Evolutionary conservation across 164 flowering plant species (phyloP).

Genomic region (Malania oleifera): DNA sequence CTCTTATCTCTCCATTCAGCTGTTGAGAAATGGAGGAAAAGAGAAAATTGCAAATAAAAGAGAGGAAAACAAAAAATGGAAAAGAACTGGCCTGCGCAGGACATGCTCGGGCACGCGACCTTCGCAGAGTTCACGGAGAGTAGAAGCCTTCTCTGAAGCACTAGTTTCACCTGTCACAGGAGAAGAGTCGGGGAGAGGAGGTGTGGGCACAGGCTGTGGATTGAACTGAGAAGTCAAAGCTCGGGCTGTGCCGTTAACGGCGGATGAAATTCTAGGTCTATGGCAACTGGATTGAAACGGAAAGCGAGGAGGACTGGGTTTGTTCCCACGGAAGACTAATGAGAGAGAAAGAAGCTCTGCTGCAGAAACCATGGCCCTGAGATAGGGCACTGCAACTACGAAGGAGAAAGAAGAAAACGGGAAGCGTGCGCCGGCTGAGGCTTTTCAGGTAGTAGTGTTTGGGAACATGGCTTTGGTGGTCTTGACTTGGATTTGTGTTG

Average conservation of each 20-base stretch:
- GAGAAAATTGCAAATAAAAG: not conserved
- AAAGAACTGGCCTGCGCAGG: constrained; percentile 40
- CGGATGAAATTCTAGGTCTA: constrained; percentile 4
- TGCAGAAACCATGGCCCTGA: constrained; percentile 25
- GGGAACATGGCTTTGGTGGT: no score
- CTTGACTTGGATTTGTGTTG: no score
- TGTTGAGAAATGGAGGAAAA: not conserved
- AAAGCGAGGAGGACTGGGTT: not conserved
- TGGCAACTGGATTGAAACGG: constrained; percentile 7
- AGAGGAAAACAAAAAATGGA: not conserved
- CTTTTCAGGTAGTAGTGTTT: no score
- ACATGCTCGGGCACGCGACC: constrained; percentile 71
- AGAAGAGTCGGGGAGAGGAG: constrained; percentile 17
- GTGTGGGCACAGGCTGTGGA: constrained; percentile 6
- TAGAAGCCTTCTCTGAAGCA: constrained; percentile 9
- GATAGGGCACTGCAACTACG: no score
- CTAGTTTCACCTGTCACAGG: not conserved
- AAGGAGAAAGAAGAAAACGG: no score
- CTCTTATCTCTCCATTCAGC: not conserved
- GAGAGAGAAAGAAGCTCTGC: constrained; percentile 14
- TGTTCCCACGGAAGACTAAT: not conserved
- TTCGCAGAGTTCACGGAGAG: constrained; percentile 58
- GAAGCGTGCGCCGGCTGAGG: no score
- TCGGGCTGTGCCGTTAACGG: constrained; percentile 10
- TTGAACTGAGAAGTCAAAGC: not conserved